Conservation (phyloP, 2,329 filamentous ascomycete species). For the Penicillium sp. region DNA sequence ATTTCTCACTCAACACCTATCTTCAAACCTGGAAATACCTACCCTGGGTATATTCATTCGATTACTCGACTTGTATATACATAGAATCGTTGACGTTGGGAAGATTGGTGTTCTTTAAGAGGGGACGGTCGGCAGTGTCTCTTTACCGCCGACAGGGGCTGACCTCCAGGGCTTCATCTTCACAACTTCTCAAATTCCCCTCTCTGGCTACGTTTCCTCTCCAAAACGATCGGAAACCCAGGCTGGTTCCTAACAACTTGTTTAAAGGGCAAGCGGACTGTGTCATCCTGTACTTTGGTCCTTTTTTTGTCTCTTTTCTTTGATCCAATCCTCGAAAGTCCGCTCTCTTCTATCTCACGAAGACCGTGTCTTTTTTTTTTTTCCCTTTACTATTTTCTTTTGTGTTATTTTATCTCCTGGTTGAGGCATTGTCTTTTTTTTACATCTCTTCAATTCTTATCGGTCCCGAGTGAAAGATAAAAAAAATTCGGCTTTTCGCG, state of each 20-base stretch:
- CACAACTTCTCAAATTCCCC: conserved; percentile 15
- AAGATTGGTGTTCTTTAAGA: conserved; percentile 6
- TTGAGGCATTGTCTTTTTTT: conserved; percentile 11
- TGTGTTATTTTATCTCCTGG: conserved; percentile 14
- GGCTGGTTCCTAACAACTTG: conserved; percentile 21
- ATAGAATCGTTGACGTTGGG: not conserved
- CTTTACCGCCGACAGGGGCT: conserved; percentile 27
- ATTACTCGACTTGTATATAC: not conserved
- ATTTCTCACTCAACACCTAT: not conserved
- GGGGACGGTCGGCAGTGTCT: conserved; percentile 21
- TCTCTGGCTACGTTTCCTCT: conserved; percentile 17
- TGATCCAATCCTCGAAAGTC: conserved; percentile 3
- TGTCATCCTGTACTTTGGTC: not conserved
- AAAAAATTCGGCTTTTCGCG: conserved; percentile 5
- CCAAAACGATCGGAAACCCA: conserved; percentile 21
- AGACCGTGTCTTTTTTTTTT: conserved; percentile 1
- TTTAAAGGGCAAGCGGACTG: not conserved
- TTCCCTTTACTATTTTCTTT: not conserved
- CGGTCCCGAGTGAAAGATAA: not conserved
- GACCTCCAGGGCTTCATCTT: conserved; percentile 8
- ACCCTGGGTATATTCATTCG: not conserved
- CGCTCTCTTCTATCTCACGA: conserved; percentile 1
- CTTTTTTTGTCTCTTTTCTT: conserved; percentile 7
- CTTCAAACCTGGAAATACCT: not conserved
- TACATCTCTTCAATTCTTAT: conserved; percentile 3